Conservation (phyloP, 176 grass and related monocot species). For the Oryza coarctata region DNA sequence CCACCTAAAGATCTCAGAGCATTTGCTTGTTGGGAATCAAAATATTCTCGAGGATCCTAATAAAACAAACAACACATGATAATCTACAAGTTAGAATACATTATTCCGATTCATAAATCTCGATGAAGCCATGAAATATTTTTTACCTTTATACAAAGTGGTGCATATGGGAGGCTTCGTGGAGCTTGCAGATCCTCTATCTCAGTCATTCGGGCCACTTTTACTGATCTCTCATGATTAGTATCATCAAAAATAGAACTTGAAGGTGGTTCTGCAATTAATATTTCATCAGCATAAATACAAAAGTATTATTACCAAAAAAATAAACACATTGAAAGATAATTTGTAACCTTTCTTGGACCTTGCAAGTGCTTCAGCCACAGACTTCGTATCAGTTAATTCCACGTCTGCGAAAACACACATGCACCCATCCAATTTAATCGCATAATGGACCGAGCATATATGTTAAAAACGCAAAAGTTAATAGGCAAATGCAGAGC, state of each 20-base stretch:
- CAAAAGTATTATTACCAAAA: background rate
- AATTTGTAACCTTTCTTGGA: conserved; percentile 75
- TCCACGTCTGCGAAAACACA: conserved; percentile 66
- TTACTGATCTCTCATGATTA: conserved; percentile 53
- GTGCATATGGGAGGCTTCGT: conserved; percentile 54
- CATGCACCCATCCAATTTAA: conserved; percentile 17
- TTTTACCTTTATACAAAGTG: conserved; percentile 85
- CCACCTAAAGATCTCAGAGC: conserved; percentile 74
- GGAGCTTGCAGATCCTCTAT: conserved; percentile 86
- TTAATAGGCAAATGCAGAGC: conserved; percentile 11
- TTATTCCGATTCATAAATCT: background rate
- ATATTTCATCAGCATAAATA: conserved; percentile 32
- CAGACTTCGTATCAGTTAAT: conserved; percentile 61
- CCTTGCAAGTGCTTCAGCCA: conserved; percentile 88
- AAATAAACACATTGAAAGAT: conserved; percentile 16
- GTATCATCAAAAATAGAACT: conserved; percentile 57
- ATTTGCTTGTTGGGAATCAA: conserved; percentile 98
- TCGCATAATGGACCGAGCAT: background rate
- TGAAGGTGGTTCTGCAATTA: conserved; percentile 57
- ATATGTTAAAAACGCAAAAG: background rate
- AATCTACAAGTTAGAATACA: conserved; percentile 22
- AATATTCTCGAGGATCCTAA: conserved; percentile 95
- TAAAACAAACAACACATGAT: conserved; percentile 30
- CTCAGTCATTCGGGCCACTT: conserved; percentile 84
- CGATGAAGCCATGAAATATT: conserved; percentile 18